Percentiles rank a stretch among this genome's conserved stretches.
Evolutionary conservation across 768 basidiomycete genomes (phyloP).

Genomic region (Boletellus emodensis): DNA sequence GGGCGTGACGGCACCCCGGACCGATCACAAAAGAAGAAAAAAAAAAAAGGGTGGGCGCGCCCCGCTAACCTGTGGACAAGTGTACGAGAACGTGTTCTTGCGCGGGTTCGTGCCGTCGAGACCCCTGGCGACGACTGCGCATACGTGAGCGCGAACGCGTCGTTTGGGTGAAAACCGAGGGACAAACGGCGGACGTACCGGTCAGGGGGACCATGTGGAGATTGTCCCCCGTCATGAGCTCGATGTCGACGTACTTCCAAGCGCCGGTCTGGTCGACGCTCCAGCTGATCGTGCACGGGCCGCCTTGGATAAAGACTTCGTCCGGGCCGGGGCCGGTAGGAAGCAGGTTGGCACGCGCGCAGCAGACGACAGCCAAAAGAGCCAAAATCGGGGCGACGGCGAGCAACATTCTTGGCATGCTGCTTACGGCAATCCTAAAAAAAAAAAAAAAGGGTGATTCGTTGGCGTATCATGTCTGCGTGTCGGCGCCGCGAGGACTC

Average conservation of each 20-base stretch:
- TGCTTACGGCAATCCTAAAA: constrained; percentile 4
- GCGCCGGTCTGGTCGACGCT: constrained; percentile 48
- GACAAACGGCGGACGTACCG: constrained; percentile 51
- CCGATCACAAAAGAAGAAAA: no score
- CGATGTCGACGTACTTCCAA: constrained; percentile 72
- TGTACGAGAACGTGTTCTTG: constrained; percentile 45
- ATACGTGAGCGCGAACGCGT: background rate
- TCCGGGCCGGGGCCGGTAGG: constrained; percentile 63
- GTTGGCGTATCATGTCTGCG: background rate
- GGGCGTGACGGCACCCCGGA: no score
- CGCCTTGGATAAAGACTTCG: constrained; percentile 52
- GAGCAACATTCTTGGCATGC: constrained; percentile 15
- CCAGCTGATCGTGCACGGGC: constrained; percentile 58
- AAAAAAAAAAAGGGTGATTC: background rate
- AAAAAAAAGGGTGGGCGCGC: no score
- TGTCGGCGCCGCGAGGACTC: background rate
- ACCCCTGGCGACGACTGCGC: constrained; percentile 52
- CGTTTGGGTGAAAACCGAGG: no score
- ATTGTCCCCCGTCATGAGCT: constrained; percentile 81
- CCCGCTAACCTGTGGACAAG: constrained; percentile 61
- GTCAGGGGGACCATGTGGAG: constrained; percentile 61
- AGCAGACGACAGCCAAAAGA: constrained; percentile 25
- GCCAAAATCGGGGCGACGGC: constrained; percentile 8
- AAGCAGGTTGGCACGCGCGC: constrained; percentile 51
- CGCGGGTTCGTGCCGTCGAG: constrained; percentile 56